phyloP scores from a whole-genome alignment of 2,329 filamentous ascomycete genomes.

The Aspergillus fumigatiaffinis region DNA sequence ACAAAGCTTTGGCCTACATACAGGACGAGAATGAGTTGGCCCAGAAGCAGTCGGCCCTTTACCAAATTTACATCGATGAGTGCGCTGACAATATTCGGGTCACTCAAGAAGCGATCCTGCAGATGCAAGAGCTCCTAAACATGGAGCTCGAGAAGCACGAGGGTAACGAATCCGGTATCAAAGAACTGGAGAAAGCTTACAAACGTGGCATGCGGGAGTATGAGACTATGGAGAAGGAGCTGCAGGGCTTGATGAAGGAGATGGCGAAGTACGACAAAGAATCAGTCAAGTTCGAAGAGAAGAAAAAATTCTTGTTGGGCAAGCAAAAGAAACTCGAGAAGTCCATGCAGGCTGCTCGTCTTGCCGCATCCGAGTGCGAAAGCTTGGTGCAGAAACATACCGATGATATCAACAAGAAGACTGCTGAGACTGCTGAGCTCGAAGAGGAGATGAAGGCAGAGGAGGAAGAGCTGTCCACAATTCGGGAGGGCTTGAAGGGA shows the following conservation, averaged over 20 bases:
- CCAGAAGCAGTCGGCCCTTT: slow-evolving; percentile 84
- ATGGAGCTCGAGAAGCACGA: slow-evolving; percentile 87
- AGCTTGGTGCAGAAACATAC: slow-evolving; percentile 73
- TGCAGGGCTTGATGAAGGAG: slow-evolving; percentile 76
- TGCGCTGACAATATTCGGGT: slow-evolving; percentile 85
- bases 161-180: slow-evolving; percentile 85
- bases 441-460: slow-evolving; percentile 74
- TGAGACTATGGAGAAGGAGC: slow-evolving; percentile 75
- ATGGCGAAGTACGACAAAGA: slow-evolving; percentile 94
- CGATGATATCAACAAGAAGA: slow-evolving; percentile 72
- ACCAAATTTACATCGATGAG: slow-evolving; percentile 85
- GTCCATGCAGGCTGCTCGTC: slow-evolving; percentile 71
- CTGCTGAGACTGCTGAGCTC: slow-evolving; percentile 68
- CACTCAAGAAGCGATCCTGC: slow-evolving; percentile 82
- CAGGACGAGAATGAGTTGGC: slow-evolving; percentile 90
- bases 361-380: slow-evolving; percentile 68
- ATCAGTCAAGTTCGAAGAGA: slow-evolving; percentile 95
- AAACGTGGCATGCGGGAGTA: slow-evolving; percentile 78
- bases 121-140: slow-evolving; percentile 83
- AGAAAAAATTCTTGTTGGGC: slow-evolving; percentile 84
- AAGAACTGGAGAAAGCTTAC: slow-evolving; percentile 80
- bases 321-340: slow-evolving; percentile 97
- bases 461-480: slow-evolving; percentile 75
- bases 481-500: slow-evolving; percentile 83
- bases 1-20: slow-evolving; percentile 84